These are phyloP conservation scores for Nepenthes mirabilis DNA, from an alignment of 148 eudicot species.

Conservation along the genomic window DNA sequence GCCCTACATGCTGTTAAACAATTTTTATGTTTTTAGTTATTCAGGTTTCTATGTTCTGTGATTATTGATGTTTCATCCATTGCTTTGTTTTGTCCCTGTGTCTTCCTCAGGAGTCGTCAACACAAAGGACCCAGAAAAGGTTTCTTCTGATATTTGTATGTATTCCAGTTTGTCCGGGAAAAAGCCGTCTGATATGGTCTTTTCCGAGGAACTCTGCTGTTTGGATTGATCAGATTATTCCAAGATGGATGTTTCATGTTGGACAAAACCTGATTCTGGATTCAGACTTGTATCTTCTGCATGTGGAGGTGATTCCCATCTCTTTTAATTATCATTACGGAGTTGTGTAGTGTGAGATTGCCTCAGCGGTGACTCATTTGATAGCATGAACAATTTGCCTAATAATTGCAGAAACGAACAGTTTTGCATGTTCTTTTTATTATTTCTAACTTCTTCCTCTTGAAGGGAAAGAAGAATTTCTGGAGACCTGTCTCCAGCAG, in stretches of 20 bases:
- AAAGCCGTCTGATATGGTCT: conserved; percentile 66
- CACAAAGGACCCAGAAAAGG: conserved; percentile 17
- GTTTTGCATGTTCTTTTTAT: too few species aligned
- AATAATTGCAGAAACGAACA: too few species aligned
- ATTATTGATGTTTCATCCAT: background rate
- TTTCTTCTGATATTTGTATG: conserved; percentile 49
- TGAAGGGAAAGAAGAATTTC: too few species aligned
- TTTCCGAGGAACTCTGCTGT: conserved; percentile 68
- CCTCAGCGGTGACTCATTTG: too few species aligned
- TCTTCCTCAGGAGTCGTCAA: conserved; percentile 24
- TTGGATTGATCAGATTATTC: conserved; percentile 61
- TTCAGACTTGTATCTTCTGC: conserved; percentile 76
- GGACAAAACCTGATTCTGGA: conserved; percentile 63
- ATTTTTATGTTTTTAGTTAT: too few species aligned
- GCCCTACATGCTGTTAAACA: too few species aligned
- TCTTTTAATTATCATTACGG: background rate
- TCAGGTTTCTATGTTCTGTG: background rate
- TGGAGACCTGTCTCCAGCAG: too few species aligned
- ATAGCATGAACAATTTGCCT: too few species aligned
- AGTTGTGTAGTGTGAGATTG: too few species aligned
- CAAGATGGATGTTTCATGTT: conserved; percentile 79
- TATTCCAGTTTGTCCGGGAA: conserved; percentile 84
- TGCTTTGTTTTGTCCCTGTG: background rate
- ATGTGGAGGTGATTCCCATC: conserved; percentile 42
- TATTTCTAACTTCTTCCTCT: too few species aligned